Percentiles rank a stretch among this genome's conserved stretches.
Evolutionary conservation across 2,329 filamentous ascomycete genomes (phyloP).

Genomic region (Tothia fuscella): DNA sequence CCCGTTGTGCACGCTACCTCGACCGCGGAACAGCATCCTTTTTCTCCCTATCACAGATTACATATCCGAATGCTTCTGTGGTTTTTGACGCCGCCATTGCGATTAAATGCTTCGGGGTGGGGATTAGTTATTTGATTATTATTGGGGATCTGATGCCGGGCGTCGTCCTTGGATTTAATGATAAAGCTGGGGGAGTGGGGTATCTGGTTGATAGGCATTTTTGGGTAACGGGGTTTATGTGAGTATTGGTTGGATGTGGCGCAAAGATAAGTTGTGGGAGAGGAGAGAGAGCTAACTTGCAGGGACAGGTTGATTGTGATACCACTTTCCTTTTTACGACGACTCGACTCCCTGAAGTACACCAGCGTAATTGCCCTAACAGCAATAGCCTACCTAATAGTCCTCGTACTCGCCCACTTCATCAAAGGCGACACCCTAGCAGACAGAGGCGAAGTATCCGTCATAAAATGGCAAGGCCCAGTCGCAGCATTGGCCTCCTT

Average conservation of each 20-base stretch:
- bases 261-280: neutral
- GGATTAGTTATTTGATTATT: constrained; percentile 95
- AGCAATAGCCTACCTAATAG: constrained; percentile 86
- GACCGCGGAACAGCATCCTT: constrained; percentile 84
- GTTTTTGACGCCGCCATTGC: constrained; percentile 93
- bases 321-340: constrained; percentile 79
- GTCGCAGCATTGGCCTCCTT: constrained; percentile 72
- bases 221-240: constrained; percentile 98
- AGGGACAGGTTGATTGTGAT: constrained; percentile 68
- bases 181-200: constrained; percentile 47
- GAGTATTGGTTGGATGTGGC: constrained; percentile 18
- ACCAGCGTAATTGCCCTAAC: constrained; percentile 84
- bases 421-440: constrained; percentile 61
- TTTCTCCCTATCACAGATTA: constrained; percentile 92
- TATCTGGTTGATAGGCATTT: constrained; percentile 87
- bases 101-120: constrained; percentile 96
- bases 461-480: constrained; percentile 68
- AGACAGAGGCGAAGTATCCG: constrained; percentile 60
- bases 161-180: constrained; percentile 70
- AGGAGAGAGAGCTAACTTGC: neutral
- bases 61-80: constrained; percentile 90
- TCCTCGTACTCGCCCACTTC: constrained; percentile 90
- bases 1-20: constrained; percentile 83
- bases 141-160: constrained; percentile 98
- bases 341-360: constrained; percentile 92